Evolutionary conservation across 768 basidiomycete species (phyloP), one percentile per base, ranked within the genome.

Genomic region (Termitomyces sp.): DNA sequence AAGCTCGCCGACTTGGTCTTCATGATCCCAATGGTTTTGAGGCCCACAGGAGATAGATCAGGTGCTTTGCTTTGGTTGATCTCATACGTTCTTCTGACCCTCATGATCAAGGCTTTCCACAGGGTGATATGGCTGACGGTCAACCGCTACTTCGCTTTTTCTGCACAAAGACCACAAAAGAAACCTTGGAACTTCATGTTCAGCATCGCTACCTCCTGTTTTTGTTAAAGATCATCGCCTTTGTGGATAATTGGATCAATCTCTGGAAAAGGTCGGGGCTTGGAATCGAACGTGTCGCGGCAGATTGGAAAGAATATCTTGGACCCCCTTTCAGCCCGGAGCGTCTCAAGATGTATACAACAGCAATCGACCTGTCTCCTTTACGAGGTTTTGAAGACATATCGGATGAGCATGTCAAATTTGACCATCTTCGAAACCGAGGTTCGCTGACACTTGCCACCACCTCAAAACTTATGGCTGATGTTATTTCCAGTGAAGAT

Each of bases 1-100:
- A n/a, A 60, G 36, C 48, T 56, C 17, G 47, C 62, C 6, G 15
- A 48, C 17, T 32, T 25, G 20, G 43, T 60, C 38, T 60, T 63
- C 14, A 48, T 51, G 12, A 60, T 60, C 1, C 59, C 59, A 6
- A n/a, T 60, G 5, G 9, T 45, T 31, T 10, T 50, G 31, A 36
- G 50, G 15, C 51, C 59, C 1, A 1, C 17, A 1, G 15, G 6
- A 5, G 43, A 45, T 8, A 40, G 1, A 31, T 1, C 7, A 9
- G 34, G 38, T 50, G n/a, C 17, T 50, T 15, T 49, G 12, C 31
- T 52, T 52, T 12, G n/a, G 2, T 7, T 37, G 20, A 6, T 14
- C 4, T 7, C 38, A 15, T 17, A 29, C 2, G 7, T 17, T 1
- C 0, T 20, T 58, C 34, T 47, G 20, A 57, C 14, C 14, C 6